Evolutionary conservation across 2,329 filamentous ascomycete species (phyloP).

Genomic region (Lachnellula cervina): DNA sequence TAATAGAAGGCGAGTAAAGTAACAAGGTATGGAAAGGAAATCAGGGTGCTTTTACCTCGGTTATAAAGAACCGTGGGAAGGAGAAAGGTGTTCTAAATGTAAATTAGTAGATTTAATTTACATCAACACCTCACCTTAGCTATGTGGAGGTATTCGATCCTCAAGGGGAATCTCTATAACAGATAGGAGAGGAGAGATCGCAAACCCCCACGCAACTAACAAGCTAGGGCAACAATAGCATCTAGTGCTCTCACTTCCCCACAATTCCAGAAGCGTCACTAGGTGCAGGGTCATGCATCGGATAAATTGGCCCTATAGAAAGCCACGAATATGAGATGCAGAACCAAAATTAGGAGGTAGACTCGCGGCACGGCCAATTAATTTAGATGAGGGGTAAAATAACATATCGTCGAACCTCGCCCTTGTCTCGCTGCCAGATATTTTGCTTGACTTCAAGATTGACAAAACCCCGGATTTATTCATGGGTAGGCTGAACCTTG

Average conservation of each 20-base stretch:
- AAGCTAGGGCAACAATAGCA: background rate
- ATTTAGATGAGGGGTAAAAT: background rate
- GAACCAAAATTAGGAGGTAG: background rate
- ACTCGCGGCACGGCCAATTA: conserved; percentile 5
- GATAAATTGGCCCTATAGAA: conserved; percentile 13
- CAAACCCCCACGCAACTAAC: conserved; percentile 4
- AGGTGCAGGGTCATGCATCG: conserved; percentile 11
- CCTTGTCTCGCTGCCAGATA: background rate
- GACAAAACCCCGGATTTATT: background rate
- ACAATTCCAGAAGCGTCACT: conserved; percentile 11
- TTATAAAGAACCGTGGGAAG: background rate
- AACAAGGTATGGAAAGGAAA: too few species aligned
- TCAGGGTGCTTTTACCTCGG: background rate
- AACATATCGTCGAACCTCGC: background rate
- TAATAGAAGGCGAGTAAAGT: too few species aligned
- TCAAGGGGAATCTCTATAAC: too few species aligned
- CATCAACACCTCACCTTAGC: too few species aligned
- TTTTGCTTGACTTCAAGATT: background rate
- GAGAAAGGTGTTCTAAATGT: background rate
- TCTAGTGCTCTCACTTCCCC: conserved; percentile 9
- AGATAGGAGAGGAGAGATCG: background rate
- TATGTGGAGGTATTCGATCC: too few species aligned
- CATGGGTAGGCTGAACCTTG: background rate
- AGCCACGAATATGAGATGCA: conserved; percentile 15
- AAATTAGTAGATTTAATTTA: too few species aligned